phyloP scores from a whole-genome alignment of 2,329 filamentous ascomycete genomes.

The Phialophora expanda region DNA sequence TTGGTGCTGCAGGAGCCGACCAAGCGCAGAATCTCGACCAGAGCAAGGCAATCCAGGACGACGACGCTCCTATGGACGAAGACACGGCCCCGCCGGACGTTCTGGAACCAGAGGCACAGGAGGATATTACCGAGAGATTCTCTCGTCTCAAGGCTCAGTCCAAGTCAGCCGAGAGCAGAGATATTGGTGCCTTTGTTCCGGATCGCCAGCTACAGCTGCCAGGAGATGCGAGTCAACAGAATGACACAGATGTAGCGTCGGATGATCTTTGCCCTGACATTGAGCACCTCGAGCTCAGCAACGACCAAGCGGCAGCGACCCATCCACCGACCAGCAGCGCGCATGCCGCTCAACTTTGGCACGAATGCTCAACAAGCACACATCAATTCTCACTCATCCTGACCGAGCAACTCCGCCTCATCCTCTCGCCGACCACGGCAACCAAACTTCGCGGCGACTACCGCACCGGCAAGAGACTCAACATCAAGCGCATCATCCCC shows the following conservation, averaged over 20 bases:
- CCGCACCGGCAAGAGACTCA: conserved; percentile 95
- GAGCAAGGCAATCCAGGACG: conserved; percentile 79
- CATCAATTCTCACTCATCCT: conserved; percentile 85
- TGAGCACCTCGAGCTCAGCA: conserved; percentile 73
- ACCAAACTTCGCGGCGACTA: conserved; percentile 97
- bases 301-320: conserved; percentile 33
- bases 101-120: conserved; percentile 37
- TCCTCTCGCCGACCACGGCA: conserved; percentile 89
- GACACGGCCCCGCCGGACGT: conserved; percentile 64
- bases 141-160: conserved; percentile 43
- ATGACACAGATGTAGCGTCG: conserved; percentile 56
- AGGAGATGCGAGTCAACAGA: conserved; percentile 38
- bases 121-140: conserved; percentile 46
- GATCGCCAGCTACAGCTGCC: conserved; percentile 46
- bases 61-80: conserved; percentile 61
- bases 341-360: conserved; percentile 78
- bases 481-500: conserved; percentile 99
- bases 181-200: conserved; percentile 61
- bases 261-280: conserved; percentile 28
- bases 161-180: conserved; percentile 48
- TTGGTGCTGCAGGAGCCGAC: conserved; percentile 86
- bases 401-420: conserved; percentile 92
- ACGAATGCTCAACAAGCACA: conserved; percentile 80
- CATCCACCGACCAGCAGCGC: conserved; percentile 53
- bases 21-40: conserved; percentile 86